Evolutionary conservation across 768 basidiomycete genomes (phyloP), one percentile per base, ranked within the genome.

Genomic region (Trametes elegans): DNA sequence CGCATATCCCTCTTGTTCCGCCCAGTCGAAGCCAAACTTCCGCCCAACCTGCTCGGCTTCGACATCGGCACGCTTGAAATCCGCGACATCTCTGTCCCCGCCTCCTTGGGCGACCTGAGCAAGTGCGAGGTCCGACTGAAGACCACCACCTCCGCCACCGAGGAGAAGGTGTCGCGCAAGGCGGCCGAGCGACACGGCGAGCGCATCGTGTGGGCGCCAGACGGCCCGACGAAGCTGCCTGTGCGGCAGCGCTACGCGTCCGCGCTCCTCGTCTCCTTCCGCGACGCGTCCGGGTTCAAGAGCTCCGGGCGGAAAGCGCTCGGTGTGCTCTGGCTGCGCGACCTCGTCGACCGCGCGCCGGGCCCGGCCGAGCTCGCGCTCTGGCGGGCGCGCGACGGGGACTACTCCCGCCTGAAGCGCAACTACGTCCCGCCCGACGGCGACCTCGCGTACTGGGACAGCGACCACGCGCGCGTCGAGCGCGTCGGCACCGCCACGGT

Each of bases 41-140:
- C 85, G 0, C 76, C 71, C 7, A 73, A 78, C 23, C 74, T 87
- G 36, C 71, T 76, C 11, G 88, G 88, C 7, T 87, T 85, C 82
- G 84, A 88, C 45, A 78, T 84, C 7, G 85, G 84, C 31, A 87
- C 84, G 0, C 75, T 90, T 36, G 83, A 84, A 53, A 68, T 84
- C 36, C 63, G 62, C 24, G 75, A 74, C 21, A 64, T 69, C 11
- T 52, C 66, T 6, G 62, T 69, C 2, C 64, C 65, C 1, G 56
- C 63, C 7, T 56, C 69, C 18, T 64, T 70, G 0, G 58, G 58
- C 0, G 75, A 78, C 38, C 65, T 80, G 19, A 57, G 65, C 2
- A 65, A 72, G 27, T 79, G 76, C 61, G 66, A 66, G 43, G 65
- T 81, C 8, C 66, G 75, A 1, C 62, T 81, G 44, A 74, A 72